Evolutionary conservation across 2,329 filamentous ascomycete species (phyloP).

Genomic region (Botrytis cinerea): DNA sequence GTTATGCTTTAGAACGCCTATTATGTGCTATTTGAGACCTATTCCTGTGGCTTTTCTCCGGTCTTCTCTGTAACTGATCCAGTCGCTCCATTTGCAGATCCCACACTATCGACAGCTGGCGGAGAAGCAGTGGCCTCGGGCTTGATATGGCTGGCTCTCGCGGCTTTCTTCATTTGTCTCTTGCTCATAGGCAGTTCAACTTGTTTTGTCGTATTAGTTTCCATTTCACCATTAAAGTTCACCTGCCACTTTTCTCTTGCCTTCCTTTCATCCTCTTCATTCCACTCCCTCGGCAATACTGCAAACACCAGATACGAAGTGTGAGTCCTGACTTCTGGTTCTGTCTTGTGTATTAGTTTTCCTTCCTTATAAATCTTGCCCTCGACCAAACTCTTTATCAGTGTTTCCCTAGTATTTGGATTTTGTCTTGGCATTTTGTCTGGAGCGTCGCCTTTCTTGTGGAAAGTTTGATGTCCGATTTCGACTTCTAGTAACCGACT

Average conservation of each 20-base stretch:
- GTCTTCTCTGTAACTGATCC: neutral
- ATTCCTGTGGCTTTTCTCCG: neutral
- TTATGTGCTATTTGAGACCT: neutral
- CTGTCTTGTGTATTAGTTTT: conserved; percentile 74
- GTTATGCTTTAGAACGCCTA: neutral
- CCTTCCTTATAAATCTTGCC: conserved; percentile 73
- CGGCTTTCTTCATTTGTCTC: conserved; percentile 36
- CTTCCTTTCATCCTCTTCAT: conserved; percentile 73
- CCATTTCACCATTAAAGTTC: conserved; percentile 29
- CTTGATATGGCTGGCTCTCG: conserved; percentile 23
- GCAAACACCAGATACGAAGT: conserved; percentile 98
- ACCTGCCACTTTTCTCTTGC: conserved; percentile 60
- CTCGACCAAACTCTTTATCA: conserved; percentile 40
- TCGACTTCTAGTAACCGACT: conserved; percentile 73
- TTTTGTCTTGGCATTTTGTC: conserved; percentile 40
- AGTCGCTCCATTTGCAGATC: neutral
- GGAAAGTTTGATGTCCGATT: conserved; percentile 65
- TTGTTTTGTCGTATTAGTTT: conserved; percentile 25
- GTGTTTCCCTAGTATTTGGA: conserved; percentile 40
- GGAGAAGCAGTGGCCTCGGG: neutral
- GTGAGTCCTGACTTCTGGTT: conserved; percentile 90
- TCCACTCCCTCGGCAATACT: conserved; percentile 83
- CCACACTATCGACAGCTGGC: neutral
- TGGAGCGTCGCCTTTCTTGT: conserved; percentile 43
- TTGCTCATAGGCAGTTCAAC: conserved; percentile 30